phyloP scores from a whole-genome alignment of 2,329 filamentous ascomycete species.

The Scopulariopsis brevicaulis region DNA sequence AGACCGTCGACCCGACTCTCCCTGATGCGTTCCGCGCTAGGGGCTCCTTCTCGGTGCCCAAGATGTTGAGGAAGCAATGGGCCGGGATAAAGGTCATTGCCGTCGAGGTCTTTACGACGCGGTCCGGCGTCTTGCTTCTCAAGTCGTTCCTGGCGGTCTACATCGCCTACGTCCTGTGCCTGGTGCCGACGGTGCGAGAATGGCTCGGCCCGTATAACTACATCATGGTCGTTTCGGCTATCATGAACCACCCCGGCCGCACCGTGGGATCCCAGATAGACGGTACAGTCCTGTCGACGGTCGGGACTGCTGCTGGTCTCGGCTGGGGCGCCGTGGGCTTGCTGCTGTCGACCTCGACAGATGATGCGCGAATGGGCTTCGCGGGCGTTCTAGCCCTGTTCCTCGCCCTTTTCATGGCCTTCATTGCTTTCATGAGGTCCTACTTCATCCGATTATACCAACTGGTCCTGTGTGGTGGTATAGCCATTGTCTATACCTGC shows the following conservation, averaged over 20 bases:
- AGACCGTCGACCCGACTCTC: slow-evolving; percentile 29
- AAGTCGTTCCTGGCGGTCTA: slow-evolving; percentile 47
- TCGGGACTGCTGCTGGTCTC: slow-evolving; percentile 40
- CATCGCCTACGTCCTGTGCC: slow-evolving; percentile 41
- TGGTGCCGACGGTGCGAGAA: slow-evolving; percentile 32
- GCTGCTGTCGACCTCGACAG: slow-evolving; percentile 38
- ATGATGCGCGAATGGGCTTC: slow-evolving; percentile 31
- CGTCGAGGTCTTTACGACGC: slow-evolving; percentile 28
- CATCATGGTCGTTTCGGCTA: slow-evolving; percentile 43
- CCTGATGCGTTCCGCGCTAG: slow-evolving; percentile 32
- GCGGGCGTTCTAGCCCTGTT: slow-evolving; percentile 45
- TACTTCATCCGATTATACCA: slow-evolving; percentile 46
- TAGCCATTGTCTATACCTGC: slow-evolving; percentile 41
- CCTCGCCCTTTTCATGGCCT: slow-evolving; percentile 38
- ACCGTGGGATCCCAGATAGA: slow-evolving; percentile 46
- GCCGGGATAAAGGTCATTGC: slow-evolving; percentile 28
- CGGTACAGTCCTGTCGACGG: slow-evolving; percentile 37
- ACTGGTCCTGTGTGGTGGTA: slow-evolving; percentile 39
- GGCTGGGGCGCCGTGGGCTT: slow-evolving; percentile 44
- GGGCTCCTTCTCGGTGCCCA: slow-evolving; percentile 31
- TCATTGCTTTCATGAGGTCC: slow-evolving; percentile 39
- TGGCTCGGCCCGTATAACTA: slow-evolving; percentile 44
- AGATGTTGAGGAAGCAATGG: slow-evolving; percentile 35
- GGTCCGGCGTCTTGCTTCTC: slow-evolving; percentile 35
- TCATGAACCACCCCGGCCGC: slow-evolving; percentile 45